Evolutionary conservation across 768 basidiomycete genomes (phyloP).

Genomic region (Phylloporus rhodoxanthus): DNA sequence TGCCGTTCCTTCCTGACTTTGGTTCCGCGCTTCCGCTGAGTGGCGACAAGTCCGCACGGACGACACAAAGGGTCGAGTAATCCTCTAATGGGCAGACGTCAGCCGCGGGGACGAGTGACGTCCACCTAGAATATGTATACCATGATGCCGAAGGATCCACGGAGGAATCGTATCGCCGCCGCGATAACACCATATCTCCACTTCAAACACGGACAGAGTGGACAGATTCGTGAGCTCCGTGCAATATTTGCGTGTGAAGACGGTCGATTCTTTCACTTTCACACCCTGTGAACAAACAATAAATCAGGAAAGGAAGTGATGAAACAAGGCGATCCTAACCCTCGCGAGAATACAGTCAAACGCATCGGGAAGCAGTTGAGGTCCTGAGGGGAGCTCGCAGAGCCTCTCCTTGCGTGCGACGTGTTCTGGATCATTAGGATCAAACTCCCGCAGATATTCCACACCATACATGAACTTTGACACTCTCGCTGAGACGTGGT

Average conservation of each 20-base stretch:
- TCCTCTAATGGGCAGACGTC: conserved; percentile 39
- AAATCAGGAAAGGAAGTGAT: conserved; percentile 2
- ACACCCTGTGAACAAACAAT: conserved; percentile 40
- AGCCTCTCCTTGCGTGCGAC: conserved; percentile 55
- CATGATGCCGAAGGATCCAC: conserved; percentile 63
- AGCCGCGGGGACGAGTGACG: not conserved
- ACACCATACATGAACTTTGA: conserved; percentile 81
- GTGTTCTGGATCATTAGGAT: conserved; percentile 62
- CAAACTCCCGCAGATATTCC: conserved; percentile 66
- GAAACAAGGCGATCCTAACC: conserved; percentile 35
- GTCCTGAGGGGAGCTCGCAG: conserved; percentile 72
- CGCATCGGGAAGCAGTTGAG: conserved; percentile 71
- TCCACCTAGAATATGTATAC: conserved; percentile 12
- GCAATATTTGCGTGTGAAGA: conserved; percentile 77
- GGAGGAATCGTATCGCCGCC: conserved; percentile 66
- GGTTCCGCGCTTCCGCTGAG: conserved; percentile 66
- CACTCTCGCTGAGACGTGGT: conserved; percentile 76
- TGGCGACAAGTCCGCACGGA: conserved; percentile 71
- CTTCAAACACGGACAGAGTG: conserved; percentile 74
- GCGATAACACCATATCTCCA: conserved; percentile 80
- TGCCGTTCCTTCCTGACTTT: conserved; percentile 57
- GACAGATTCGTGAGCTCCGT: conserved; percentile 74
- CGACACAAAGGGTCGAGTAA: conserved; percentile 73
- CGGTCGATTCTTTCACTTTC: conserved; percentile 76
- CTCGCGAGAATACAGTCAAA: conserved; percentile 75